These are phyloP conservation scores for Pelargonium fulgidum DNA, from an alignment of 441 rosid genomes.

Conservation along the genomic window DNA sequence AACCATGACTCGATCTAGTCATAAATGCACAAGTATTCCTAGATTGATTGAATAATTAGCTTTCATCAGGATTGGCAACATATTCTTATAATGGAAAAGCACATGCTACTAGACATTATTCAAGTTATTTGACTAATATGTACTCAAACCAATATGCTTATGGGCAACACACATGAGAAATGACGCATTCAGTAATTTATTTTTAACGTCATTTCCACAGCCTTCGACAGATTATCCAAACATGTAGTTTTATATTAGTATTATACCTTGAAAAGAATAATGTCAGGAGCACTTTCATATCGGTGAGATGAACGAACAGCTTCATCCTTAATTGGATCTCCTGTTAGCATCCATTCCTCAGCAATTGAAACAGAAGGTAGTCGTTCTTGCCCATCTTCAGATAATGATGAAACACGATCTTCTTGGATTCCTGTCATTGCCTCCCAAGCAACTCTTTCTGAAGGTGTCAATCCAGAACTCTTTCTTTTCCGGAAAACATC, in stretches of 20 bases:
- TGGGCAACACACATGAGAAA: neutral
- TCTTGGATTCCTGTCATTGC: constrained; percentile 95
- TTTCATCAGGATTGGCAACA: neutral
- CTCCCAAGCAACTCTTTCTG: constrained; percentile 95
- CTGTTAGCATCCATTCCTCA: constrained; percentile 96
- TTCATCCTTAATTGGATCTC: constrained; percentile 71
- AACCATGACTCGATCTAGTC: neutral
- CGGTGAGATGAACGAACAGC: constrained; percentile 79
- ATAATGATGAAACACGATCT: constrained; percentile 54
- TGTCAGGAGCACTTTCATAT: constrained; percentile 93
- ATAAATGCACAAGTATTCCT: neutral
- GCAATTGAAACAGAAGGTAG: constrained; percentile 81
- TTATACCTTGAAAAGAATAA: constrained; percentile 82
- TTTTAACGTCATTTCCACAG: neutral
- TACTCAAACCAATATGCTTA: neutral
- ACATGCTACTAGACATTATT: neutral
- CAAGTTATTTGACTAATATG: constrained; percentile 2
- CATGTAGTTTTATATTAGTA: constrained; percentile 15
- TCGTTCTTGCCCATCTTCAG: constrained; percentile 77
- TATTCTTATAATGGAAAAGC: neutral
- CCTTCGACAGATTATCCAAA: constrained; percentile 11
- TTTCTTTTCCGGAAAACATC: constrained; percentile 83
- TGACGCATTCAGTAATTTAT: neutral
- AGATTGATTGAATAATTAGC: neutral
- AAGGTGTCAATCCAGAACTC: constrained; percentile 71